A percentile compares a stretch with the other conserved stretches of the same genome.
Conservation (phyloP, 345 rosid genomes). For the Gossypium anomalum region DNA sequence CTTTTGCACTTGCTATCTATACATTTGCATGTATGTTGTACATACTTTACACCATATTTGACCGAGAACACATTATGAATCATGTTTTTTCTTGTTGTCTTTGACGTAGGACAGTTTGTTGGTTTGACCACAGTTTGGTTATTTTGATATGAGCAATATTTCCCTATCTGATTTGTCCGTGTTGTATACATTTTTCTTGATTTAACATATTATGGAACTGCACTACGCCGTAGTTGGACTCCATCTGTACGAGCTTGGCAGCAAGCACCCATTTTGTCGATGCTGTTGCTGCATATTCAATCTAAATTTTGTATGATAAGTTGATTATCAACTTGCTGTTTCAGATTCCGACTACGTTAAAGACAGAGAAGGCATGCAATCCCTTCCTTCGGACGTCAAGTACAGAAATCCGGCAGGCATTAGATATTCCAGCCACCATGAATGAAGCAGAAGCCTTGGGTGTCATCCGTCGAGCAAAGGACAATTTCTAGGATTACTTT, state of each 20-base stretch:
- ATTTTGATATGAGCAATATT: background rate
- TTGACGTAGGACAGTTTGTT: background rate
- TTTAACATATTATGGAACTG: background rate
- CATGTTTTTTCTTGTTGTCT: background rate
- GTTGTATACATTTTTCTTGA: background rate
- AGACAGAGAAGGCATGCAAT: slow-evolving; percentile 82
- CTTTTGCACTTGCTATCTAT: background rate
- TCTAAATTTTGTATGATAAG: background rate
- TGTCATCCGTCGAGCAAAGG: slow-evolving; percentile 72
- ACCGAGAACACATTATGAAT: background rate
- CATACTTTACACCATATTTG: background rate
- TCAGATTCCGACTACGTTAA: slow-evolving; percentile 79
- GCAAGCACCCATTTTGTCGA: background rate
- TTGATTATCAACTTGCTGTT: background rate
- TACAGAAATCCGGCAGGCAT: slow-evolving; percentile 53
- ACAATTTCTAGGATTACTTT: slow-evolving; percentile 41
- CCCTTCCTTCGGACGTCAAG: slow-evolving; percentile 83
- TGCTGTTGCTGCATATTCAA: background rate
- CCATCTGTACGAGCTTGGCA: background rate
- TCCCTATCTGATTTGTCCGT: background rate
- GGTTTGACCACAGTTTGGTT: background rate
- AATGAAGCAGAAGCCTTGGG: slow-evolving; percentile 68
- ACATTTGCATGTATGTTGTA: background rate
- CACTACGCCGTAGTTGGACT: background rate
- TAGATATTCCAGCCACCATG: slow-evolving; percentile 56